Evolutionary conservation across 139 green algal species (phyloP).

Genomic region (Picochlorum sp.): DNA sequence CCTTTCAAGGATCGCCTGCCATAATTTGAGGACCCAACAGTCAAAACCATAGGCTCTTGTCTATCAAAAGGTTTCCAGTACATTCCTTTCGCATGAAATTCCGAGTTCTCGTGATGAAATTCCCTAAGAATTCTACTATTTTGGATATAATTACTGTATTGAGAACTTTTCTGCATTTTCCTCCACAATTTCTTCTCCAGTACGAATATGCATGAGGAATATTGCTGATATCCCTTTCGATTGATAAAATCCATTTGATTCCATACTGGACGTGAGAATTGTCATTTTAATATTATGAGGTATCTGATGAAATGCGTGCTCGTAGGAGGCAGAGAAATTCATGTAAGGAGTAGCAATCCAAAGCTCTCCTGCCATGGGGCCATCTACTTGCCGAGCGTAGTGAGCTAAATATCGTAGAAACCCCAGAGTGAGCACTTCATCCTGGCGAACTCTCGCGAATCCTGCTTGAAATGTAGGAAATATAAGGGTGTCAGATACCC

Average conservation of each 20-base stretch:
- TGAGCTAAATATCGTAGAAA: constrained; percentile 7
- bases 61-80: not conserved
- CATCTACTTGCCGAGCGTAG: too few species aligned
- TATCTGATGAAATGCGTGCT: not conserved
- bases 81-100: constrained; percentile 1
- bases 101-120: not conserved
- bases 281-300: not conserved
- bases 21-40: not conserved
- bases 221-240: not conserved
- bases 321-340: constrained; percentile 17
- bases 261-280: not conserved
- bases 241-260: not conserved
- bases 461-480: constrained; percentile 41
- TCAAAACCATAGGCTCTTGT: not conserved
- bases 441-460: constrained; percentile 31
- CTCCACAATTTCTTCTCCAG: not conserved
- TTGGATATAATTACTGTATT: not conserved
- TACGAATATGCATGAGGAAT: not conserved
- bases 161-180: not conserved
- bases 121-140: not conserved
- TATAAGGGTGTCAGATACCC: too few species aligned
- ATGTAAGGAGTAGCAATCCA: constrained; percentile 39
- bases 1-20: not conserved
- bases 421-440: constrained; percentile 25
- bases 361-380: constrained; percentile 3